phyloP scores from a whole-genome alignment of 257 asterid genomes.

The Solanum clarkiae region DNA sequence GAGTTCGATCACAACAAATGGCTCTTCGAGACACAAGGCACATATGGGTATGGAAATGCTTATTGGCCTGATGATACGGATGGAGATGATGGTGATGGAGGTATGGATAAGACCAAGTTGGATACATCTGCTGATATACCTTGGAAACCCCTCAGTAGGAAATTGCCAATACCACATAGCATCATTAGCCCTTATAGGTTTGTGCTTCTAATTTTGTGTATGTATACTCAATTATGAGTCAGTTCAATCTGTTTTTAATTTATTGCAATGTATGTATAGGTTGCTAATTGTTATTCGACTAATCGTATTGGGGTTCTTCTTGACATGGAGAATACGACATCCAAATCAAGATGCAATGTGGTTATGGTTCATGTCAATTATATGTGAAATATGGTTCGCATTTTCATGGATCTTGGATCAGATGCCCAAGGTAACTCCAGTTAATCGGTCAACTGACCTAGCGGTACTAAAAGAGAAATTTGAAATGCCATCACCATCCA shows the following conservation, averaged over 20 bases:
- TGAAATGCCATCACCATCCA: constrained; percentile 20
- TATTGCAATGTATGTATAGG: constrained; percentile 4
- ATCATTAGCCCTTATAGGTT: constrained; percentile 76
- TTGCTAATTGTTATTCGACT: constrained; percentile 20
- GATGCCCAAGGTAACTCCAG: constrained; percentile 18
- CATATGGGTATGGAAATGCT: constrained; percentile 77
- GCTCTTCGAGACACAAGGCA: constrained; percentile 78
- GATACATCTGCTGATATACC: constrained; percentile 62
- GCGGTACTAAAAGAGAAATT: constrained; percentile 20
- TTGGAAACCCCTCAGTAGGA: constrained; percentile 77
- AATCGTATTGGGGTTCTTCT: constrained; percentile 13
- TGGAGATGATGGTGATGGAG: constrained; percentile 42
- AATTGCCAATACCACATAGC: constrained; percentile 36
- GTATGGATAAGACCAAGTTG: constrained; percentile 17
- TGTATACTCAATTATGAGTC: background rate
- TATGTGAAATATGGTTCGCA: constrained; percentile 29
- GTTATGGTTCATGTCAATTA: constrained; percentile 27
- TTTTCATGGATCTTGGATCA: constrained; percentile 33
- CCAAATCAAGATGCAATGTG: constrained; percentile 24
- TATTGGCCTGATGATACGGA: constrained; percentile 71
- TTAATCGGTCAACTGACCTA: constrained; percentile 25
- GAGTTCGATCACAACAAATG: constrained; percentile 82
- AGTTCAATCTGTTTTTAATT: background rate
- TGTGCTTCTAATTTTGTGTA: background rate
- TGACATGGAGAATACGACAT: constrained; percentile 21